These are phyloP conservation scores for Limnanthes douglasii DNA, from an alignment of 345 rosid genomes.

Conservation along the genomic window DNA sequence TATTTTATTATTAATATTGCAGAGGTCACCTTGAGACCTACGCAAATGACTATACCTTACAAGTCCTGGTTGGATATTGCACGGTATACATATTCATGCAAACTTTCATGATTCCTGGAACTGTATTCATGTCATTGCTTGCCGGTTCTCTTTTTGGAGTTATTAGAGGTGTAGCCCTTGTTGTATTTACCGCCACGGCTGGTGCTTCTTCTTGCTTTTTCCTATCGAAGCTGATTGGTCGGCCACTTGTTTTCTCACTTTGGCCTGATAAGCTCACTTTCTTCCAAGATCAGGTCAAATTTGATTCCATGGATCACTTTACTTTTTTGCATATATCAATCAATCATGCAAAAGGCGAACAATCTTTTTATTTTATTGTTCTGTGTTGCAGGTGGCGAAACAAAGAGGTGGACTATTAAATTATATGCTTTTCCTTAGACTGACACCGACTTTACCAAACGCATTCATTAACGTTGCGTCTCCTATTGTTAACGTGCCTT, in stretches of 20 bases:
- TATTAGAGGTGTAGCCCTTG: slow-evolving; percentile 70
- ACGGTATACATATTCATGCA: slow-evolving; percentile 81
- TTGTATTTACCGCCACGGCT: slow-evolving; percentile 77
- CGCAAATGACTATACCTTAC: slow-evolving; percentile 76
- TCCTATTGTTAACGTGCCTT: slow-evolving; percentile 83
- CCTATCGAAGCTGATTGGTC: slow-evolving; percentile 72
- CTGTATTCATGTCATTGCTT: slow-evolving; percentile 86
- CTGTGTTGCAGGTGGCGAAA: slow-evolving; percentile 49
- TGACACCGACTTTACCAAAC: slow-evolving; percentile 87
- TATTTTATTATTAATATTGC: slow-evolving; percentile 8
- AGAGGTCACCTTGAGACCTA: slow-evolving; percentile 82
- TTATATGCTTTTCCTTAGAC: slow-evolving; percentile 80
- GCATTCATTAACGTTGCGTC: slow-evolving; percentile 91
- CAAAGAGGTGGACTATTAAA: slow-evolving; percentile 57
- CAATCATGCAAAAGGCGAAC: background rate
- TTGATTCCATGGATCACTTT: background rate
- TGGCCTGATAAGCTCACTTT: slow-evolving; percentile 88
- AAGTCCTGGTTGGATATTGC: slow-evolving; percentile 75
- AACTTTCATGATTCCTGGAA: slow-evolving; percentile 93
- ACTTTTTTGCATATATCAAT: background rate
- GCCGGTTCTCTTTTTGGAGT: slow-evolving; percentile 94
- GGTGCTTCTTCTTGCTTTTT: slow-evolving; percentile 95
- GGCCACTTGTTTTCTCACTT: slow-evolving; percentile 61
- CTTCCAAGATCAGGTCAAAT: slow-evolving; percentile 78
- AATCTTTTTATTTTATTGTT: background rate